Percentiles rank a stretch among this genome's conserved stretches.
Conservation (phyloP, 2,329 filamentous ascomycete genomes). For the Talaromyces sp. region DNA sequence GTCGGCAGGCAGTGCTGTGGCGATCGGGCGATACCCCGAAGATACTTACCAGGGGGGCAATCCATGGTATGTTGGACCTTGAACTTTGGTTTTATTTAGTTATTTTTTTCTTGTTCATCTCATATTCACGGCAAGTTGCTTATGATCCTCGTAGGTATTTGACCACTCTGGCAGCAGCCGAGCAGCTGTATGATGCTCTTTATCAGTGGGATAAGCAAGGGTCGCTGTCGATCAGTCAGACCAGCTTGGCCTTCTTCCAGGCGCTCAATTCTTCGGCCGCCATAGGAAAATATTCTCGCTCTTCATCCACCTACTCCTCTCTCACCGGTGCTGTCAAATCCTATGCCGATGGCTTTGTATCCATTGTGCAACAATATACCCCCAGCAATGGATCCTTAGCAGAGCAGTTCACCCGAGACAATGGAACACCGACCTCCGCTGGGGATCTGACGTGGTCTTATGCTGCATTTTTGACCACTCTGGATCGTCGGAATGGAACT, state of each 20-base stretch:
- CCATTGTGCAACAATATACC: constrained; percentile 43
- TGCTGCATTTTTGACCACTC: constrained; percentile 40
- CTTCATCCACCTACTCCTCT: constrained; percentile 55
- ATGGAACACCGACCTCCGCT: constrained; percentile 41
- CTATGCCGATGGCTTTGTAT: constrained; percentile 63
- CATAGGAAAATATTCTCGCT: constrained; percentile 66
- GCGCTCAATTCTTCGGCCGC: constrained; percentile 62
- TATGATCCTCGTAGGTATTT: constrained; percentile 21
- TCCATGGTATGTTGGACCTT: constrained; percentile 73
- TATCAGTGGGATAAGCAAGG: constrained; percentile 69
- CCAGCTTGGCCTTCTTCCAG: constrained; percentile 72
- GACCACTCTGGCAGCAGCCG: constrained; percentile 71
- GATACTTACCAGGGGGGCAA: constrained; percentile 78
- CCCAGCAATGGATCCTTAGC: constrained; percentile 31
- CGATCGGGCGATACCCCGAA: constrained; percentile 67
- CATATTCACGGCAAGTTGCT: no score
- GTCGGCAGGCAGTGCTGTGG: constrained; percentile 36
- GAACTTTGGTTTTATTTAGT: constrained; percentile 48
- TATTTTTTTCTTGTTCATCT: not conserved
- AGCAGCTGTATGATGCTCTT: constrained; percentile 76
- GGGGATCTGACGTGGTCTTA: constrained; percentile 47
- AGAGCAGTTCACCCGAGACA: constrained; percentile 41
- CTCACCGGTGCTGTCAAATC: constrained; percentile 63
- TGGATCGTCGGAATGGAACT: constrained; percentile 5
- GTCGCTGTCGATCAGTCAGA: constrained; percentile 65